phyloP scores from a whole-genome alignment of 2,329 filamentous ascomycete species.

The Aspergillus eucalypticola region DNA sequence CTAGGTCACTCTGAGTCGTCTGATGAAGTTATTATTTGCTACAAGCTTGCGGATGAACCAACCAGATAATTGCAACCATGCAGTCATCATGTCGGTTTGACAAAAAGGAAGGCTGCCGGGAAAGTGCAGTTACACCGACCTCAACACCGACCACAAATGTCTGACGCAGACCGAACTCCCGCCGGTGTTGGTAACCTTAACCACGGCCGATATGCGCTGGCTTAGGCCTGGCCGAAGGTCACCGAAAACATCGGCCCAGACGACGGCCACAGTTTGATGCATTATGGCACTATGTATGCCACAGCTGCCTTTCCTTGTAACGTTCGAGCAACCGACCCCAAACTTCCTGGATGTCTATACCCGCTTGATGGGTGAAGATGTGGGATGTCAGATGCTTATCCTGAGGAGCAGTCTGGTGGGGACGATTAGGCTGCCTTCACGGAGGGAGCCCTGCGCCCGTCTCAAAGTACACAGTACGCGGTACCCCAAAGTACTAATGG shows the following conservation, averaged over 20 bases:
- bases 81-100: slow-evolving; percentile 6
- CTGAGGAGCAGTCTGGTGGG: not conserved
- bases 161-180: not conserved
- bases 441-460: not conserved
- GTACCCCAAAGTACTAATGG: not conserved
- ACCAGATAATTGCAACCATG: not conserved
- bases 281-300: not conserved
- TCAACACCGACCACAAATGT: not conserved
- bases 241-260: slow-evolving; percentile 1
- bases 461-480: not conserved
- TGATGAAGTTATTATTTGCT: not conserved
- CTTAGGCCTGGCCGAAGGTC: slow-evolving; percentile 1
- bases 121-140: not conserved
- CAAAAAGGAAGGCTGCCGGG: slow-evolving; percentile 3
- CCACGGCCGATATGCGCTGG: not conserved
- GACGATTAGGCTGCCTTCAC: not conserved
- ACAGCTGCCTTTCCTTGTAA: not conserved
- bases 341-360: not conserved
- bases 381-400: not conserved
- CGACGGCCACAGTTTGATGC: not conserved
- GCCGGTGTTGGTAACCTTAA: slow-evolving; percentile 3
- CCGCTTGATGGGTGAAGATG: not conserved
- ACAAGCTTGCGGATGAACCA: not conserved
- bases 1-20: not conserved
- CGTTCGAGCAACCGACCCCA: not conserved